Evolutionary conservation across 306 rosid genomes (phyloP), one percentile per base, ranked within the genome.

Genomic region (Chamaecrista fasciculata): DNA sequence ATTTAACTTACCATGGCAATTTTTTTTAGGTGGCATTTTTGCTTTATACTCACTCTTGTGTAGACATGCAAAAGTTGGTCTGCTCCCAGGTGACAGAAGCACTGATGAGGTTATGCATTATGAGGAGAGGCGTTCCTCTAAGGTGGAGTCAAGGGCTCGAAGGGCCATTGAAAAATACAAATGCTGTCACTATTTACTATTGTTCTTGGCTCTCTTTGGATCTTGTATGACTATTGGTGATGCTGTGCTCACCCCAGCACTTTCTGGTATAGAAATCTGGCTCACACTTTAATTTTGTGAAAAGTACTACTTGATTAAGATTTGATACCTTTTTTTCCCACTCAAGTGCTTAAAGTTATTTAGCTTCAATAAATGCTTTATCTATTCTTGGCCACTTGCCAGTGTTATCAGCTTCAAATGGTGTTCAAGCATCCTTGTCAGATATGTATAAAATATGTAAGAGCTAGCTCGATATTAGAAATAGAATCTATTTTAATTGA

Each of bases 31-130:
- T 67, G 97, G 97, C 52, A 87, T 66, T 69, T 81, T 90, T 75
- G 97, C 97, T 71, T 42, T 90, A 68, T 87, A 90, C 81, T 90
- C 95, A 37, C 85, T 90, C 50, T 59, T 90, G 81, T 90, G 97
- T 59, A 87, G 97, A 78, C 89, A 86, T 70, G 90, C 97, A 42
- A 87, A 87, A 77, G 90, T 90, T 44, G 83, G 97, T 12, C 63
- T 90, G 77, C 83, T 90, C 68, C 97, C 97, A 49, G 72, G 66
- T 73, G 95, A 90, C 29, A 85, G 42, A 77, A 86, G 82, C 37
- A 21, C 79, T 14, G 61, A 77, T 37, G 83, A 83, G 58, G 79
- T 85, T 19, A 59, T 78, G 83, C 74, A 64, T 28, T 75, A 53
- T 40, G 94, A 84, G 34, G 77, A 56, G 15, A 77, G 8, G 64